phyloP scores from a whole-genome alignment of 139 green algal genomes.

The Spirogloea muscicola region DNA sequence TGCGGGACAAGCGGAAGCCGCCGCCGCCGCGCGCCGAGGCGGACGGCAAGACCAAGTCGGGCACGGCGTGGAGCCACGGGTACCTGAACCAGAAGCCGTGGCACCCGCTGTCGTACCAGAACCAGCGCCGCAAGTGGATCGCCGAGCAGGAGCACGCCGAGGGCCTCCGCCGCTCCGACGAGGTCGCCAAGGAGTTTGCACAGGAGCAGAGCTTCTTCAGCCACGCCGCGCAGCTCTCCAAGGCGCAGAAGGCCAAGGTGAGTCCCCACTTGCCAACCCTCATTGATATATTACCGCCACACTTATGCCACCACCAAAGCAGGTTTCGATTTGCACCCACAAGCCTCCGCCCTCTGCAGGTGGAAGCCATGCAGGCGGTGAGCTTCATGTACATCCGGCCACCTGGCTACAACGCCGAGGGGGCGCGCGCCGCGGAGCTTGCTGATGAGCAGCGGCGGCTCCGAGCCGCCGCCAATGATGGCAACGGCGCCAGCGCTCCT shows the following conservation, averaged over 20 bases:
- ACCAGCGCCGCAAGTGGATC: constrained; percentile 69
- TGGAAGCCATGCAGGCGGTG: constrained; percentile 54
- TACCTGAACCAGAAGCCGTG: constrained; percentile 82
- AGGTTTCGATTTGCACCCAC: background rate
- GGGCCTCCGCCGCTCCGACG: constrained; percentile 56
- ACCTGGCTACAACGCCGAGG: constrained; percentile 66
- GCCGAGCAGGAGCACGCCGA: constrained; percentile 61
- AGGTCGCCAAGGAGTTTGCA: constrained; percentile 55
- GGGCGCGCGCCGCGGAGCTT: constrained; percentile 25
- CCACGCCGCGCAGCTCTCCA: constrained; percentile 38
- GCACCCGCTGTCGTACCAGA: constrained; percentile 79
- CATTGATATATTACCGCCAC: background rate
- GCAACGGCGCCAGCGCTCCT: no score
- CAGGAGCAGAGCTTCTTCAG: constrained; percentile 67
- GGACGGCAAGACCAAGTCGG: constrained; percentile 34
- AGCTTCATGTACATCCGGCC: constrained; percentile 77
- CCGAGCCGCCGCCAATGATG: constrained; percentile 8
- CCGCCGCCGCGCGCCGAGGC: no score
- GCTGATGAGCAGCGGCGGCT: constrained; percentile 49
- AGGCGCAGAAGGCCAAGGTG: constrained; percentile 26
- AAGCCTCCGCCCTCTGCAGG: background rate
- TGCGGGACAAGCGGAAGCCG: no score
- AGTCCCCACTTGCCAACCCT: background rate
- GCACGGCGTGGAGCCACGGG: constrained; percentile 66
- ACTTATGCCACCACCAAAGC: background rate